These are phyloP conservation scores for Jackrogersella minutella DNA, from an alignment of 495 filamentous ascomycete genomes.

Conservation along the genomic window DNA sequence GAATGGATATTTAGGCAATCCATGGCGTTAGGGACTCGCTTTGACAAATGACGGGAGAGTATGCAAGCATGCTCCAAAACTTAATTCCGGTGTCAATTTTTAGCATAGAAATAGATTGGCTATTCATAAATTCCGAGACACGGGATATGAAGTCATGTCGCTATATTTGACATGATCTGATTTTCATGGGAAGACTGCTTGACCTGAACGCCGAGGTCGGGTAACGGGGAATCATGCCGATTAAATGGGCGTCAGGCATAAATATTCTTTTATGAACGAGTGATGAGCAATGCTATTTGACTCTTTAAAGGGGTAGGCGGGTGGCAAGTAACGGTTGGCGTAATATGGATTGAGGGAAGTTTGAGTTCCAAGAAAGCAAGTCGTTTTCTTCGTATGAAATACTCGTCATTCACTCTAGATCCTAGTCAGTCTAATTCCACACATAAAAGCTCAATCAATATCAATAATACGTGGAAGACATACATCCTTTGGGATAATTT, in stretches of 20 bases:
- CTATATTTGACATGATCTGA: neutral
- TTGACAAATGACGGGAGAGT: conserved; percentile 18
- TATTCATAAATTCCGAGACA: neutral
- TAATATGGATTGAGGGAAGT: neutral
- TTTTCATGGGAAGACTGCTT: neutral
- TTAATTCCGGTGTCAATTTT: neutral
- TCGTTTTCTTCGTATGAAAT: neutral
- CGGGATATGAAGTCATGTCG: neutral
- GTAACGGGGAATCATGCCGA: neutral
- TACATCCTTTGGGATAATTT: neutral
- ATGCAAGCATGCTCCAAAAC: neutral
- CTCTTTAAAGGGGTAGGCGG: neutral
- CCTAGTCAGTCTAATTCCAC: neutral
- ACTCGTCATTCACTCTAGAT: neutral
- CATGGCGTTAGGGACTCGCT: conserved; percentile 20
- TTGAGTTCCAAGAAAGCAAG: neutral
- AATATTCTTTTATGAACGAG: neutral
- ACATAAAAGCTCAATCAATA: neutral
- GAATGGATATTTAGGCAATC: conserved; percentile 34
- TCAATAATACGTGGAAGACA: neutral
- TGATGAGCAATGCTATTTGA: neutral
- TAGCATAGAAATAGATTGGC: neutral
- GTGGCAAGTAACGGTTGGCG: neutral
- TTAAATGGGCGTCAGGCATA: neutral
- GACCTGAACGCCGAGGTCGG: neutral